Base-by-base conservation (phyloP, 441 rosid species). In the Flueggea neowawraea region DNA sequence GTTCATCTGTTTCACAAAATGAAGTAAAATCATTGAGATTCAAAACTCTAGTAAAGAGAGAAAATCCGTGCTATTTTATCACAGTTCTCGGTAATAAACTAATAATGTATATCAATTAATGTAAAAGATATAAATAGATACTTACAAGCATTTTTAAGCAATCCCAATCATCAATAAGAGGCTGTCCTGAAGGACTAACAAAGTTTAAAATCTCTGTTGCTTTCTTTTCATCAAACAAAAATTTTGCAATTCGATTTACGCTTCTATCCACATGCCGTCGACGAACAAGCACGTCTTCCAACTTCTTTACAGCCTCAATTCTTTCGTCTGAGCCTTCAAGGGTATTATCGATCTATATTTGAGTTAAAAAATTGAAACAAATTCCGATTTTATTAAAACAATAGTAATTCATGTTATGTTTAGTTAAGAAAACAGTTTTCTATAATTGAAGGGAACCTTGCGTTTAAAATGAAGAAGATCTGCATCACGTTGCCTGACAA, bases 111-210 rank as follows among this genome's bases (percentile, higher is more conserved):
- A n/a, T n/a, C n/a, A n/a, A n/a, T n/a, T 22, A 22, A 22, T 22
- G 28, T 22, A 22, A 22, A 22, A 22, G 28, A 22, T 36, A 4
- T 6, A 28, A 31, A 13, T 12, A 14, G 16, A 12, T 55, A 64
- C n/a, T n/a, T n/a, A n/a, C 97, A 66, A 88, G 65, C 65, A 67
- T 69, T 69, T 73, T 86, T 47, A 88, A 75, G 80, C 97, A 86
- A 59, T 80, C 75, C 97, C 97, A 88, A 16, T 90, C 91, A 51
- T 84, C 82, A 3, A 84, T 95, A 55, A 90, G 84, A 60, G 93
- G 81, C 12, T 83, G 66, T 16, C 88, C 83, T 5, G 75, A 58
- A 51, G 82, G 70, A 70, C 86, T 78, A 54, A 78, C 73, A 31
- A 57, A 68, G 9, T 65, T 70, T 52, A 84, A 52, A 60, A 82